These are phyloP conservation scores for Microascus cirrosus DNA, from an alignment of 2,329 filamentous ascomycete genomes.

Conservation along the genomic window DNA sequence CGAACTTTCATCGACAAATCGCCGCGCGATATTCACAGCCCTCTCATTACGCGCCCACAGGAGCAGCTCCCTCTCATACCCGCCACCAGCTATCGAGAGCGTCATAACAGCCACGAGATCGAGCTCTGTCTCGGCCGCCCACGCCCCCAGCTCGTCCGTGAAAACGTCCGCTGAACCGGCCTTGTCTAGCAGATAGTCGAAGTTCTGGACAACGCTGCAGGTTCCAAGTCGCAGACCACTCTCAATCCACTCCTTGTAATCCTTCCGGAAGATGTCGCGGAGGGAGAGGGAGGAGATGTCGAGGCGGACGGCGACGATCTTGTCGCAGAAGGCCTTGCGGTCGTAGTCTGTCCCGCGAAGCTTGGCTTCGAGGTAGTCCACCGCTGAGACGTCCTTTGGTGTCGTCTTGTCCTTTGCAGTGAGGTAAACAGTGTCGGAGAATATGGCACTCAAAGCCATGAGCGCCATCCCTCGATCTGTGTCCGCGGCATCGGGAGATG, in stretches of 20 bases:
- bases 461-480: conserved; percentile 51
- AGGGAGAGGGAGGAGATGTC: conserved; percentile 51
- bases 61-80: conserved; percentile 56
- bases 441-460: conserved; percentile 57
- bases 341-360: conserved; percentile 19
- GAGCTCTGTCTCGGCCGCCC: conserved; percentile 44
- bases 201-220: conserved; percentile 50
- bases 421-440: conserved; percentile 64
- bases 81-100: conserved; percentile 39
- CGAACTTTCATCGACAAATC: conserved; percentile 36
- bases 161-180: conserved; percentile 35
- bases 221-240: conserved; percentile 51
- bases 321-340: conserved; percentile 42
- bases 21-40: conserved; percentile 36
- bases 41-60: conserved; percentile 48
- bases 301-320: conserved; percentile 54
- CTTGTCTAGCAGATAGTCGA: conserved; percentile 47
- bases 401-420: conserved; percentile 53
- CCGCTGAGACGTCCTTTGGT: conserved; percentile 45
- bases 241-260: conserved; percentile 73
- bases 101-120: conserved; percentile 61
- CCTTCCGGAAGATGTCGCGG: conserved; percentile 63
- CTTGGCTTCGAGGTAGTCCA: conserved; percentile 44
- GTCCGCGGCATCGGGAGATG: conserved; percentile 11
- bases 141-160: conserved; percentile 34